phyloP scores from a whole-genome alignment of 768 basidiomycete species.

The Phaffia tasmanica region DNA sequence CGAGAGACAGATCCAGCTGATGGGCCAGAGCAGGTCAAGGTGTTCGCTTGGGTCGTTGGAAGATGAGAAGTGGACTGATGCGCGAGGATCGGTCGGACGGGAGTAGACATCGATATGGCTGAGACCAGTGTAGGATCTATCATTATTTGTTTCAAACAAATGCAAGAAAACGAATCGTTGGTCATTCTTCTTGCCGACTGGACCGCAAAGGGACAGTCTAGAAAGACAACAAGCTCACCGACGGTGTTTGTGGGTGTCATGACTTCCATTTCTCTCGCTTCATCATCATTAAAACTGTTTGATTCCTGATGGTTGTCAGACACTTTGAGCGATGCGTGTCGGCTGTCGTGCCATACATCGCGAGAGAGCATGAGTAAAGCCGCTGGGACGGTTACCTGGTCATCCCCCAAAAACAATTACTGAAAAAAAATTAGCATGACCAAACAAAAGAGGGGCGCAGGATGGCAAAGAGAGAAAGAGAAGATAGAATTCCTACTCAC shows the following conservation, averaged over 20 bases:
- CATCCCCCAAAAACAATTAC: too few relatives aligned
- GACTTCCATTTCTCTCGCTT: background rate
- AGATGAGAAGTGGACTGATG: constrained; percentile 5
- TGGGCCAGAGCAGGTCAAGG: background rate
- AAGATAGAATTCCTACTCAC: constrained; percentile 22
- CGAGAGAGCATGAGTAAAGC: constrained; percentile 59
- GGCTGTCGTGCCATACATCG: constrained; percentile 45
- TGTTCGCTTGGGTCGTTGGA: background rate
- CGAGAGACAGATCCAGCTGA: background rate
- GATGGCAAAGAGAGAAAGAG: too few relatives aligned
- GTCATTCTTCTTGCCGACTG: background rate
- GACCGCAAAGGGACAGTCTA: background rate
- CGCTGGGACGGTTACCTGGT: constrained; percentile 66
- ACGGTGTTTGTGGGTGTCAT: background rate
- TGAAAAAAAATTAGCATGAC: background rate
- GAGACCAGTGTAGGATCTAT: background rate
- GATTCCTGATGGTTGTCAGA: background rate
- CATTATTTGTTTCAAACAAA: background rate
- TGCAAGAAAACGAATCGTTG: background rate
- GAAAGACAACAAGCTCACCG: too few relatives aligned
- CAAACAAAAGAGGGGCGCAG: too few relatives aligned
- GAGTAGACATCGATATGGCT: background rate
- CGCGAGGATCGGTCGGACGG: background rate
- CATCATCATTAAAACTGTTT: background rate
- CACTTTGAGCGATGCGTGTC: background rate